These are phyloP conservation scores for Cladosporium velox DNA, from an alignment of 2,329 filamentous ascomycete genomes.

Conservation along the genomic window DNA sequence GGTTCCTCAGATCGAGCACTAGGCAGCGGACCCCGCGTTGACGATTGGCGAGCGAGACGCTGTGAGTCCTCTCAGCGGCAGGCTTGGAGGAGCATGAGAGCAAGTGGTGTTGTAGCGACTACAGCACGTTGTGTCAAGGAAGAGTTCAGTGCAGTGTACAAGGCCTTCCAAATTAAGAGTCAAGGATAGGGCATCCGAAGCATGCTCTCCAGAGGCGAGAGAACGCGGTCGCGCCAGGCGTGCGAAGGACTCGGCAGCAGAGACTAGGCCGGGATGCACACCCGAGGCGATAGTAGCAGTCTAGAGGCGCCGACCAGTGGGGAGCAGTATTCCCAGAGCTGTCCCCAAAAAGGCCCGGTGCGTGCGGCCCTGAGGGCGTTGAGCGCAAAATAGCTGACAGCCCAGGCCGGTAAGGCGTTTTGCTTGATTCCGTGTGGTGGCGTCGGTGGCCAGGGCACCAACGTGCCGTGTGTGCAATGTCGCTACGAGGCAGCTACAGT, in stretches of 20 bases:
- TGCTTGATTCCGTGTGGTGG: slow-evolving; percentile 9
- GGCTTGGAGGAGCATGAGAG: not conserved
- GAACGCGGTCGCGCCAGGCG: slow-evolving; percentile 6
- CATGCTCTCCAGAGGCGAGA: slow-evolving; percentile 6
- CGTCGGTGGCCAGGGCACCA: not conserved
- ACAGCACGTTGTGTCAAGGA: not conserved
- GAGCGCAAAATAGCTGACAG: slow-evolving; percentile 2
- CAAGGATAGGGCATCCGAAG: slow-evolving; percentile 2
- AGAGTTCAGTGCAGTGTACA: not conserved
- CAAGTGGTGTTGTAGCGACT: not conserved
- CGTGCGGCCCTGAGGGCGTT: slow-evolving; percentile 1
- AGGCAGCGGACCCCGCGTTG: slow-evolving; percentile 17
- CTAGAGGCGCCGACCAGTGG: slow-evolving; percentile 9
- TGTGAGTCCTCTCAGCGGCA: slow-evolving; percentile 15
- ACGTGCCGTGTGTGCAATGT: slow-evolving; percentile 9
- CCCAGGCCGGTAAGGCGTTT: slow-evolving; percentile 3
- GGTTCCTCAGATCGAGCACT: slow-evolving; percentile 9
- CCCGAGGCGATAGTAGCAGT: slow-evolving; percentile 17
- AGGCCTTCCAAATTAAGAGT: not conserved
- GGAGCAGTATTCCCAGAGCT: not conserved
- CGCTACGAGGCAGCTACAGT: not conserved
- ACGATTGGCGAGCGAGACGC: slow-evolving; percentile 11
- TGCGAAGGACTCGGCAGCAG: slow-evolving; percentile 17
- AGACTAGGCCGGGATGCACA: slow-evolving; percentile 12
- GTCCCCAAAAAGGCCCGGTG: not conserved